Base-by-base conservation (phyloP, 1,139 yeast genomes). In the Pichia sp. region DNA sequence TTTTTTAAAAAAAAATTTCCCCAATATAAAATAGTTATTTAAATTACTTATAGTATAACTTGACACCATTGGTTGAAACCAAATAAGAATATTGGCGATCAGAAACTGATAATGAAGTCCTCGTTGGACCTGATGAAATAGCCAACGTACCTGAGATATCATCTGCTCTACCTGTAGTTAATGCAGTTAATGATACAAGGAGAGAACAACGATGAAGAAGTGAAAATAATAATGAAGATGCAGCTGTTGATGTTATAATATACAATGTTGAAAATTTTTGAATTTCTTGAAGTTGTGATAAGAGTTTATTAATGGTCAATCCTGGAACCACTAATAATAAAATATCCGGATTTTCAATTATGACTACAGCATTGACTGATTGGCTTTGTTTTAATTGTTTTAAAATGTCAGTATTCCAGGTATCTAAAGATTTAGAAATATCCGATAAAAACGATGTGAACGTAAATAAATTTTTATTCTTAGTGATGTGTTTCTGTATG, bases 131-230 rank as follows among this genome's bases (percentile, higher is more conserved):
- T 6, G 27, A 15, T 1, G 48, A 41, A 0, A 86, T 68, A 0
- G 74, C 67, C 37, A 86, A 53, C 5, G 78, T 71, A 1, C 96
- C 96, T 0, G 95, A 81, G 2, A 86, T 76, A 57, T 86, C 96
- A 37, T 74, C 76, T 0, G 96, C 95, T 53, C 88, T 69, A 0
- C 95, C 95, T 0, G 95, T 86, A 5, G 74, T 69, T 47, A 86
- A 63, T 1, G 94, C 88, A 48, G 74, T 72, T 33, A 85, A 58
- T 23, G 72, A 67, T 11, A 85, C 53, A 33, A 75, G 68, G 30
- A 78, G 42, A 11, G 69, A 65, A 0, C 84, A 64, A 46, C 72
- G 66, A 51, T 77, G 76, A 19, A 72, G 58, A 14, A 79, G 49
- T 45, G 74, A 76, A 3, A 68, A 63, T 28, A 73, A 51, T 37